These are phyloP conservation scores for Naegleria fowleri DNA, from an alignment of 208 protist species.

Conservation along the genomic window DNA sequence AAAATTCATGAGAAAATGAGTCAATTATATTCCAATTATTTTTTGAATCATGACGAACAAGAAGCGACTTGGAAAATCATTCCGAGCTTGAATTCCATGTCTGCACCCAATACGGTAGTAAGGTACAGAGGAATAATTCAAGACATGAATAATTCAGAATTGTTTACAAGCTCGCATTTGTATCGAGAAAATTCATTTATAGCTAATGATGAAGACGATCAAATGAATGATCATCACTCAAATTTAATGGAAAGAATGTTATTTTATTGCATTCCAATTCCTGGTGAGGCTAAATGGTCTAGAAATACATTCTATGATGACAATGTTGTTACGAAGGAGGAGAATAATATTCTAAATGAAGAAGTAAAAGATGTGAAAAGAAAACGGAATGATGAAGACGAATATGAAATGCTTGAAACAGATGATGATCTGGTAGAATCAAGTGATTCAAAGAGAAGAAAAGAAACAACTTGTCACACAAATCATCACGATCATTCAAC, in stretches of 20 bases:
- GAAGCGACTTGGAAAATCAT: background rate
- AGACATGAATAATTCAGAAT: background rate
- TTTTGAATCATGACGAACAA: too few relatives aligned
- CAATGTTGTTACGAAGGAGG: background rate
- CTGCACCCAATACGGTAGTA: background rate
- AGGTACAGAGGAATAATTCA: background rate
- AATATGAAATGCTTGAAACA: background rate
- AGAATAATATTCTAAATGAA: background rate
- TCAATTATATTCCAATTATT: too few relatives aligned
- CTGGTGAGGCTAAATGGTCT: background rate
- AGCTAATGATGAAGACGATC: background rate
- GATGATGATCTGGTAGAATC: background rate
- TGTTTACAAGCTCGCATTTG: background rate
- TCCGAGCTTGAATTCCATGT: background rate
- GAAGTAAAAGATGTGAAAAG: background rate
- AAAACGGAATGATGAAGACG: background rate
- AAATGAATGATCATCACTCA: too few relatives aligned
- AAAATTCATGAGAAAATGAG: too few relatives aligned
- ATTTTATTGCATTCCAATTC: background rate
- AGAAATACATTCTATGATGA: background rate
- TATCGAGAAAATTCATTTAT: background rate
- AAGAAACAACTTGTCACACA: too few relatives aligned
- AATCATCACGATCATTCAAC: background rate
- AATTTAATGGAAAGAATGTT: background rate
- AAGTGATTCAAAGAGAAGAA: background rate